A percentile compares a stretch with the other conserved stretches of the same genome.
Conservation (phyloP, 176 grass and related monocot genomes). For the Musa itinerans region DNA sequence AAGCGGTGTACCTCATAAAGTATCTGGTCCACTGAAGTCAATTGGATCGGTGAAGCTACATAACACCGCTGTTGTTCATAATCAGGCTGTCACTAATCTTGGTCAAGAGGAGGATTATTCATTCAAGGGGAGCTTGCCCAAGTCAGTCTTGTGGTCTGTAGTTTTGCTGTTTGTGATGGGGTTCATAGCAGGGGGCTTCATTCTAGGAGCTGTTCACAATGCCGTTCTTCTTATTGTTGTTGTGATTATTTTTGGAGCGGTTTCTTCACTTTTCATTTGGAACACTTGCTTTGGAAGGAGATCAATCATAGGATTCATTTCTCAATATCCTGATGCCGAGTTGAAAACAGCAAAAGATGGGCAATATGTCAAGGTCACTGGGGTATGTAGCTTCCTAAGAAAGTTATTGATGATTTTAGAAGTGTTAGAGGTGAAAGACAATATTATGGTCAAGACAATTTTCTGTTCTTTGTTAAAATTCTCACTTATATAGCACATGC, state of each 20-base stretch:
- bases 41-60: conserved; percentile 8
- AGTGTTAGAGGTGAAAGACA: neutral
- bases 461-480: too few species aligned
- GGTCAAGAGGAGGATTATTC: conserved; percentile 9
- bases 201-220: conserved; percentile 13
- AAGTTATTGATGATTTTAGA: neutral
- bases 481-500: too few species aligned
- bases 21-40: conserved; percentile 6
- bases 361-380: conserved; percentile 16
- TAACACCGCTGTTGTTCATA: neutral
- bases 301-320: conserved; percentile 5
- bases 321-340: conserved; percentile 10
- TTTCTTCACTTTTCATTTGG: conserved; percentile 14
- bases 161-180: conserved; percentile 18
- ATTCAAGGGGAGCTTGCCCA: conserved; percentile 14
- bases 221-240: conserved; percentile 16
- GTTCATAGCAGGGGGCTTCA: conserved; percentile 19
- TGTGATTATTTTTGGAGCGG: conserved; percentile 11
- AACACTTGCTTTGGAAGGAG: conserved; percentile 10
- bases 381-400: neutral
- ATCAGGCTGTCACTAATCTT: conserved; percentile 16
- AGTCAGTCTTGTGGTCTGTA: conserved; percentile 10
- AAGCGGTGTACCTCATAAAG: neutral
- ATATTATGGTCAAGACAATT: neutral
- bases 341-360: conserved; percentile 16